Base-by-base conservation (phyloP, 2,329 filamentous ascomycete genomes). In the Paracoccidioides brasiliensis region DNA sequence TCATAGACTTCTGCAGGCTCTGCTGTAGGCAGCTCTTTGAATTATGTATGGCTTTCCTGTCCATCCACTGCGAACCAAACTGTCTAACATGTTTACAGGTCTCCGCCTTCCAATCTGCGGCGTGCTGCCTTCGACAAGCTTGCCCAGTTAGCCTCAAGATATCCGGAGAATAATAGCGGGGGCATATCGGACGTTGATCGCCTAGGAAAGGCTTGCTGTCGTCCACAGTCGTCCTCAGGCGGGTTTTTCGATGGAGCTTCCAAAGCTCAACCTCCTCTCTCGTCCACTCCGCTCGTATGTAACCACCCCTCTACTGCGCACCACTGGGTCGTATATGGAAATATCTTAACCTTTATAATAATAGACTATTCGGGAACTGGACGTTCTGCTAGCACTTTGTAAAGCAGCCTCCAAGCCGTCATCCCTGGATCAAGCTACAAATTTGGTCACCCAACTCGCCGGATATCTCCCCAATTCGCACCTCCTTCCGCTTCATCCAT, bases 321-420 rank as follows among this genome's bases (percentile, higher is more conserved):
- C 22, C 12, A 4, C 30, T 40, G 9, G 3, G 7, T 10, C 35
- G 10, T 50, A 30, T 22, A 7, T 38, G 14, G 46, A 37, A 49
- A 30, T 52, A 43, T 43, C 55, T 33, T 52, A 43, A 52, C 32
- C 58, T 48, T 54, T 28, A 28, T 15, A 40, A 28, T 15, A 40
- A 50, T 58, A 94, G 89, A 88, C 84, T 54, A 82, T 90, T 54
- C 84, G 88, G 64, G 94, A 98, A 76, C 85, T 95, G 62, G 91
- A 98, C 70, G 87, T 95, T 54, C 79, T 98, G 32, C 74, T 97
- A 32, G 89, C 93, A 45, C 78, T 98, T 32, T 97, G 91, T 76
- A 91, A 90, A 72, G 88, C 91, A 54, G 88, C 90, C 3, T 85
- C 89, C 3, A 79, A 82, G 30, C 78, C 97, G 32, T 78, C 83